These are phyloP conservation scores for Lepidium didymum DNA, from an alignment of 345 rosid genomes.

Conservation along the genomic window DNA sequence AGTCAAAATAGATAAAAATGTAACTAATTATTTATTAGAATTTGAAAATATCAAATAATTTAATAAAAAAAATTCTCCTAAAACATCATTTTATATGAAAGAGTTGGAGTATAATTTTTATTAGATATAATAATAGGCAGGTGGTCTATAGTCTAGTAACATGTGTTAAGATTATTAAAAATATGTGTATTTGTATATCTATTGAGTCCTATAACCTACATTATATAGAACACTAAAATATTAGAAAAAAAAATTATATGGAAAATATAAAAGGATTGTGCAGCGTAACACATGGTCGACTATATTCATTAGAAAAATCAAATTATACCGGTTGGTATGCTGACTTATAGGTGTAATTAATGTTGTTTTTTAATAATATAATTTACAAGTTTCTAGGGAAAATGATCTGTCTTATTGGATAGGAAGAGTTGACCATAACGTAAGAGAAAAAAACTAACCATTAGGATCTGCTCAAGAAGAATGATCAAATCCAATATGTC, in stretches of 20 bases:
- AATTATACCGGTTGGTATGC: constrained; percentile 5
- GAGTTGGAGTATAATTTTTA: too few species aligned
- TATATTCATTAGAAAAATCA: constrained; percentile 7
- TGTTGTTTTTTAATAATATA: not conserved
- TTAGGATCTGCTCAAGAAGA: constrained; percentile 52
- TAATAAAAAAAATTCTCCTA: too few species aligned
- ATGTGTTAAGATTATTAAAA: too few species aligned
- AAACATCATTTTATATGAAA: too few species aligned
- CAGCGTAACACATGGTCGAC: constrained; percentile 17
- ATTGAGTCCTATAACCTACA: too few species aligned
- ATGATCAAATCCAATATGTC: constrained; percentile 5
- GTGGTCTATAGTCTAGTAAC: too few species aligned
- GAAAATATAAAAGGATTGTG: not conserved
- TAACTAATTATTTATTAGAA: too few species aligned
- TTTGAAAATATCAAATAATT: too few species aligned
- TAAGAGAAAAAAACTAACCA: constrained; percentile 37
- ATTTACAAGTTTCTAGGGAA: not conserved
- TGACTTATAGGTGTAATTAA: constrained; percentile 11
- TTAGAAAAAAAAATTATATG: not conserved
- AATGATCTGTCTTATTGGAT: constrained; percentile 23
- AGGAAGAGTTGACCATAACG: constrained; percentile 25
- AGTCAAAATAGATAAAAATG: too few species aligned
- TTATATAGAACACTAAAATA: too few species aligned
- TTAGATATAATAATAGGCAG: too few species aligned
- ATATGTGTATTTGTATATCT: too few species aligned